Evolutionary conservation across 2,329 filamentous ascomycete species (phyloP), one percentile per base, ranked within the genome.

Genomic region (Fusarium sp.): DNA sequence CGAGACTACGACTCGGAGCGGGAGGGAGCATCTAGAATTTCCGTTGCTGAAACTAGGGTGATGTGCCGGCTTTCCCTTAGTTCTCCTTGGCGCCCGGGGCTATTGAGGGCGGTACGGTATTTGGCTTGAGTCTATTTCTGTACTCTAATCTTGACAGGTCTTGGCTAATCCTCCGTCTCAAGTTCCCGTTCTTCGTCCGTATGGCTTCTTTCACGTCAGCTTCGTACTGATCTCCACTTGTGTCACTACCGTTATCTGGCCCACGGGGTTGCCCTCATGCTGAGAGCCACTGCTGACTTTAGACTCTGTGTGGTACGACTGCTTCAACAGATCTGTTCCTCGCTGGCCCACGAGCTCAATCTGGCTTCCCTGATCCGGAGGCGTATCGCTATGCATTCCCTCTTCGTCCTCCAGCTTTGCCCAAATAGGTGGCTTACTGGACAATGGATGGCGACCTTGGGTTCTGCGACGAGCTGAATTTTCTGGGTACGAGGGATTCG

Each of bases 401-500:
- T 73, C 68, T 5, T 67, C 68, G 12, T 74, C 73, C 3, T 75
- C 73, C 15, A 73, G 25, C 49, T 73, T 74, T 6, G 73, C 66
- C 73, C 73, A 75, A 5, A 60, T 36, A 0, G 71, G 72, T 6
- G 63, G 64, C n/a, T 66, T 65, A n/a, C 57, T 62, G 2, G 66
- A 65, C n/a, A 63, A 32, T 2, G 40, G 52, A 32, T 53, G 50
- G 34, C 47, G 63, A 1, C 38, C 63, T 7, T 57, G 53, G 2
- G 64, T 53, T 25, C 54, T 68, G 29, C 62, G 57, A 6, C 67
- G 67, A 11, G 64, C 51, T 2, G 67, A 68, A n/a, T 28, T 54
- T 2, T 70, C 57, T 2, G 59, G 62, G 12, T 64, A 64, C 4
- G 57, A 54, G 3, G 56, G 56, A 5, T 54, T 65, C 13, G 56